These are phyloP conservation scores for Penicillium sp. DNA, from an alignment of 2,329 filamentous ascomycete genomes.

Conservation along the genomic window DNA sequence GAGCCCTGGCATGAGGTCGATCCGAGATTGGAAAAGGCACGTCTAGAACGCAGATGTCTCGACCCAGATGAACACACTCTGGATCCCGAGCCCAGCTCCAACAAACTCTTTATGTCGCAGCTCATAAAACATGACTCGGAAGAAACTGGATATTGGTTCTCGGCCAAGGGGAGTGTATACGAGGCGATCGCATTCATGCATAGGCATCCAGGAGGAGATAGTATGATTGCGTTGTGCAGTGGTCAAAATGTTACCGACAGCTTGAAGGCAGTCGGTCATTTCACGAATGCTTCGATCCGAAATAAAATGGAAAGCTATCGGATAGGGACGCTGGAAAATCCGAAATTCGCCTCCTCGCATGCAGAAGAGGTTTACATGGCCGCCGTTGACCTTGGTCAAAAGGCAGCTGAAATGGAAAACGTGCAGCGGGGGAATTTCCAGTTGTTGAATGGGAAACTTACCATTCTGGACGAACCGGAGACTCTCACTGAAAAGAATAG, in stretches of 20 bases:
- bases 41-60: background rate
- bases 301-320: background rate
- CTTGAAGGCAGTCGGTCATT: background rate
- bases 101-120: background rate
- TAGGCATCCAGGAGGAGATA: background rate
- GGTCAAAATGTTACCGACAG: background rate
- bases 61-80: background rate
- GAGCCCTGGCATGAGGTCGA: background rate
- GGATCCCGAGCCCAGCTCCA: background rate
- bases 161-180: background rate
- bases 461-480: background rate
- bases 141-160: background rate
- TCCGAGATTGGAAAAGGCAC: background rate
- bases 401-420: background rate
- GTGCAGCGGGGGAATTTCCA: background rate
- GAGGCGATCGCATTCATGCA: background rate
- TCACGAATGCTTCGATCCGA: background rate
- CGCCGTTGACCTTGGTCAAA: background rate
- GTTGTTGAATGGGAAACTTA: background rate
- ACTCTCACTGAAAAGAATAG: background rate
- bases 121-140: background rate
- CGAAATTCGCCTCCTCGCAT: background rate
- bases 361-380: background rate
- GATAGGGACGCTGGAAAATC: background rate
- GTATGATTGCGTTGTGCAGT: background rate